Base-by-base conservation (phyloP, 108 stramenopile species). In the Cyclotella atomus region DNA sequence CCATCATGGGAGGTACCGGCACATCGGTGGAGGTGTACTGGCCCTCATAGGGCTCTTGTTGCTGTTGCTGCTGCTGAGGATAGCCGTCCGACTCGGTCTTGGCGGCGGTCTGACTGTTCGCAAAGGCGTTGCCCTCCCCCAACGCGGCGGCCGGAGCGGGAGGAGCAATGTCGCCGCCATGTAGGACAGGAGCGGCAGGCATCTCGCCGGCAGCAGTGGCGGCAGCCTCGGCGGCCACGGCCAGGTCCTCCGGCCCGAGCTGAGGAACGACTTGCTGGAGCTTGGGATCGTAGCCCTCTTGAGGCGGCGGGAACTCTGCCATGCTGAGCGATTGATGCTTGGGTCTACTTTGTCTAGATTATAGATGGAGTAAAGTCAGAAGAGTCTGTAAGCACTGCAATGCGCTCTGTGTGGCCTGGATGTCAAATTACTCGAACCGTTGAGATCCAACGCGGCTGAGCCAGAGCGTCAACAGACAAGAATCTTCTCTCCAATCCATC, bases 1-100 rank as follows among this genome's bases (percentile, higher is more conserved):
- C 56, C 56, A 59, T 59, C 56, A 59, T 59, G 32, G 56, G 56
- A 14, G 56, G 56, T 15, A 59, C 32, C 1, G 56, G 56, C 29
- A 59, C 56, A 30, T 23, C 24, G 30, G 56, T 30, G 29, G 30
- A 33, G 32, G 56, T 59, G 29, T 59, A 59, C 7, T 30, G 56
- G 17, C 24, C 15, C 14, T n/a, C 32, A 30, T 59, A 59, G 0
- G 1, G 56, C 29, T 59, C 56, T n/a, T n/a, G n/a, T n/a, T n/a
- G n/a, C n/a, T n/a, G n/a, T n/a, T n/a, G n/a, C n/a, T n/a, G n/a
- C n/a, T n/a, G n/a, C n/a, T n/a, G n/a, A n/a, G n/a, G n/a, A n/a
- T n/a, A n/a, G n/a, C n/a, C n/a, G n/a, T n/a, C n/a, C n/a, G n/a
- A n/a, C n/a, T n/a, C n/a, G n/a, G n/a, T n/a, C n/a, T n/a, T n/a